Evolutionary conservation across 2,329 filamentous ascomycete genomes (phyloP).

Genomic region (Pseudogymnoascus sp.): DNA sequence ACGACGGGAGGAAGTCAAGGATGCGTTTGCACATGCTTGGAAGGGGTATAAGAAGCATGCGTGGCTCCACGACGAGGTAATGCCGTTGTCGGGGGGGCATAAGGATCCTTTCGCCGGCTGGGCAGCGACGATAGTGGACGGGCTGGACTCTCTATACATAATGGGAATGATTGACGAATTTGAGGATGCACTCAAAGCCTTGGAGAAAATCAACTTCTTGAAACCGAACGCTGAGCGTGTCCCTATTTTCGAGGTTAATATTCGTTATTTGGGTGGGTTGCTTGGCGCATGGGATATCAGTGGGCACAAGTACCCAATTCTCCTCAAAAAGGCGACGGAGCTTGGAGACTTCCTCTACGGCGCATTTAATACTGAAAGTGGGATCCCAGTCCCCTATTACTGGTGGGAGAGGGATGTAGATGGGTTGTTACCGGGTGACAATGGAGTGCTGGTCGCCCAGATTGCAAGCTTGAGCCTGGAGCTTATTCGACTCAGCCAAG

Average conservation of each 20-base stretch:
- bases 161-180: conserved; percentile 73
- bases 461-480: conserved; percentile 49
- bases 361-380: conserved; percentile 76
- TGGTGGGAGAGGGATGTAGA: conserved; percentile 51
- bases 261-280: conserved; percentile 21
- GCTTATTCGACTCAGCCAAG: conserved; percentile 62
- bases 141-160: conserved; percentile 76
- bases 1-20: conserved; percentile 18
- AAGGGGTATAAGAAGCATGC: conserved; percentile 69
- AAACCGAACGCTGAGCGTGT: conserved; percentile 15
- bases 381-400: conserved; percentile 78
- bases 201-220: conserved; percentile 59
- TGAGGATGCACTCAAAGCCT: conserved; percentile 61
- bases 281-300: conserved; percentile 16
- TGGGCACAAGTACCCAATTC: conserved; percentile 11
- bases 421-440: conserved; percentile 10
- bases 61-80: conserved; percentile 78
- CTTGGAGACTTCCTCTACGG: conserved; percentile 62
- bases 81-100: conserved; percentile 57
- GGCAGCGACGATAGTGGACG: conserved; percentile 79
- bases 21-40: conserved; percentile 44
- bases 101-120: conserved; percentile 82
- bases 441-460: conserved; percentile 12
- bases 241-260: conserved; percentile 21
- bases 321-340: conserved; percentile 61